Conservation (phyloP, 257 asterid species). For the Solanum megistacrolobum region DNA sequence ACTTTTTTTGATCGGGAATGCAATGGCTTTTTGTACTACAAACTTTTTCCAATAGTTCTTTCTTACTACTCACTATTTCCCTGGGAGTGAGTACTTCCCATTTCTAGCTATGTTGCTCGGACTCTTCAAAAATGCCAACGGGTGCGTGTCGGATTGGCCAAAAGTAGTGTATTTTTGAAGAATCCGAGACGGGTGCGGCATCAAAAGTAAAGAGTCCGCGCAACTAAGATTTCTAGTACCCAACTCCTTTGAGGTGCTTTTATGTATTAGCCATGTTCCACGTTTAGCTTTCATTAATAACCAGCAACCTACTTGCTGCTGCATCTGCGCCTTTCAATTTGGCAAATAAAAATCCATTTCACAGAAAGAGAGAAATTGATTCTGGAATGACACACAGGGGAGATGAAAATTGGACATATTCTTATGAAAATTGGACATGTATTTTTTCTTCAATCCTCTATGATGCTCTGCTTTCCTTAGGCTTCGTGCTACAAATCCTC, state of each 20-base stretch:
- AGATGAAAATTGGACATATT: background rate
- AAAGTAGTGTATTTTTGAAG: too few species aligned
- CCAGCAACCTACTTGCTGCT: background rate
- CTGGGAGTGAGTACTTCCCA: background rate
- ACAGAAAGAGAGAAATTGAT: background rate
- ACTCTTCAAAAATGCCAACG: too few species aligned
- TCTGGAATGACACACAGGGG: background rate
- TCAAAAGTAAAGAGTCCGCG: too few species aligned
- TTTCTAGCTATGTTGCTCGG: too few species aligned
- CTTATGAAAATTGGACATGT: background rate
- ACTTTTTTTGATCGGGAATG: background rate
- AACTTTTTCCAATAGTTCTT: background rate
- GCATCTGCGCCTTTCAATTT: background rate
- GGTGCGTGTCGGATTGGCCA: too few species aligned
- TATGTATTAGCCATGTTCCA: background rate
- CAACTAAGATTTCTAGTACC: background rate
- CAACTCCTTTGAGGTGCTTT: background rate
- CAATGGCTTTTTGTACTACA: background rate
- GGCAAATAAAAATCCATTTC: background rate
- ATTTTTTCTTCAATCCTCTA: background rate
- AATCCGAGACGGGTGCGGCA: too few species aligned
- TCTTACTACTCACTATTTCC: background rate
- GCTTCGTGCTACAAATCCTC: background rate
- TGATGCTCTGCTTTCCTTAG: background rate
- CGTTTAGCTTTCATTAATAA: background rate